Base-by-base conservation (phyloP, 352 stramenopile species). In the Globisporangium emineosum region DNA sequence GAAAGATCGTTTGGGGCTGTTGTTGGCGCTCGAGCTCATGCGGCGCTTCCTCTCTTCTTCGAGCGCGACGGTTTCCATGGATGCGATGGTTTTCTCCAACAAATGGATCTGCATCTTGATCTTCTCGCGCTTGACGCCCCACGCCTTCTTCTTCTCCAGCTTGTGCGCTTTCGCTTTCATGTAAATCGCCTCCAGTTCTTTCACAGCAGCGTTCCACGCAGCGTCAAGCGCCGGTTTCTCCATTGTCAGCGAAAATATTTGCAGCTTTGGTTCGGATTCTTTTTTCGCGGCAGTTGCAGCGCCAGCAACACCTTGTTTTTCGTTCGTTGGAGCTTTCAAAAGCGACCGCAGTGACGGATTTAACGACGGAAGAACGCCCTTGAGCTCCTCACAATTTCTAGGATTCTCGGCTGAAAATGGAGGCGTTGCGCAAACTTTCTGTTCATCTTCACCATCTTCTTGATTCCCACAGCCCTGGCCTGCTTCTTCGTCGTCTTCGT, bases 51-150 rank as follows among this genome's bases (percentile, higher is more conserved):
- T 76, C 27, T 81, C 67, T 58, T 89, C 71, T 35, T 89, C 71
- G 8, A 75, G 60, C 8, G 75, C 74, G 40, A 90, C 77, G 3
- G 62, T 65, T 65, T 89, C 71, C 74, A 92, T 88, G 1, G 83
- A 87, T 30, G 74, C 69, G 45, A 92, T 86, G 0, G 76, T 86
- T 55, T 88, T 90, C 64, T 92, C 83, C 9, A 92, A 58, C 54
- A 89, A 43, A 57, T 81, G 67, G 21, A 92, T 92, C 62, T 92
- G 83, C 37, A 82, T 78, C 52, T 75, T 71, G 50, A 92, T 68
- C 35, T 88, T 90, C 17, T 84, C 81, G 13, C 88, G 87, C 55
- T 88, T 86, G 15, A 89, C 55, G 21, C 51, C 29, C 79, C 81
- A 90, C 10, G 72, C 71, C 40, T 86, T 75, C 45, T 81, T 83